phyloP scores from a whole-genome alignment of 176 grass and related monocot species.

The Aegilops bicornis region DNA sequence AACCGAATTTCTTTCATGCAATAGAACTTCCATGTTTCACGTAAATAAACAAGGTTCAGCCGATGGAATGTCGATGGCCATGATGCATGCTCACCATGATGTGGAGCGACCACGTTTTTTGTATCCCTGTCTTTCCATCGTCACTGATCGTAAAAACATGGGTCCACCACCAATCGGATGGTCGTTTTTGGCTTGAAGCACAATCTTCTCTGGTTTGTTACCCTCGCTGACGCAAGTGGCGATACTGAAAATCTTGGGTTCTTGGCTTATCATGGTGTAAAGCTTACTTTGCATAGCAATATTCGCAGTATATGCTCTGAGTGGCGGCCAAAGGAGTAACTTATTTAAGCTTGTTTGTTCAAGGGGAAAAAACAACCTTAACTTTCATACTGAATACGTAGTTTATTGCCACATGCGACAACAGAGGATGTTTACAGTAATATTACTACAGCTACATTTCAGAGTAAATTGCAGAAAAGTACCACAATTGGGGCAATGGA shows the following conservation, averaged over 20 bases:
- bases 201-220: conserved; percentile 17
- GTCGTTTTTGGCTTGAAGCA: conserved; percentile 1
- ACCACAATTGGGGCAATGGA: too few species aligned
- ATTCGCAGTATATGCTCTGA: conserved; percentile 19
- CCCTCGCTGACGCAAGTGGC: conserved; percentile 9
- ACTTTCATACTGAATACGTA: background rate
- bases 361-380: background rate
- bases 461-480: too few species aligned
- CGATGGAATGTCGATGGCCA: background rate
- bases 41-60: too few species aligned
- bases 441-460: background rate
- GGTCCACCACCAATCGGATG: conserved; percentile 7
- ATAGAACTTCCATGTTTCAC: too few species aligned
- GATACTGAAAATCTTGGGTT: conserved; percentile 9
- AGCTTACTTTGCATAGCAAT: background rate
- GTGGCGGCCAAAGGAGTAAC: background rate
- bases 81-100: background rate
- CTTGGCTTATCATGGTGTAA: background rate
- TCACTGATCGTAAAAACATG: background rate
- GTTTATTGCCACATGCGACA: background rate
- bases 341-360: background rate
- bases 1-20: too few species aligned
- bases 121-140: background rate
- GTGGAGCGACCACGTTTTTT: conserved; percentile 4
- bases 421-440: background rate